A percentile compares a stretch with the other conserved stretches of the same genome.
Evolutionary conservation across 2,329 filamentous ascomycete genomes (phyloP).

Genomic region (Emergomyces orientalis): DNA sequence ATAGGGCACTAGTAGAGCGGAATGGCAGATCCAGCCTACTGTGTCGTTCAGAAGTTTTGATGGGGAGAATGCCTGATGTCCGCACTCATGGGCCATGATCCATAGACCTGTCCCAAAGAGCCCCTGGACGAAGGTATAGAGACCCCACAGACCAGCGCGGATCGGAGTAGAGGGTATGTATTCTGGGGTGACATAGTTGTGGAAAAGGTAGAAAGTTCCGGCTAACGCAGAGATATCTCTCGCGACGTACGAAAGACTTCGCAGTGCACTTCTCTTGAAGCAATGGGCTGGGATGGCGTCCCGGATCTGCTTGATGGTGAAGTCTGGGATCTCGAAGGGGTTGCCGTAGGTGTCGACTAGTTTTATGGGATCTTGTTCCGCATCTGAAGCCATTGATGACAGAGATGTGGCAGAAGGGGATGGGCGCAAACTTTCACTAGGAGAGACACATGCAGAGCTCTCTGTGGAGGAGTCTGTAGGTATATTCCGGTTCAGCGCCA

Average conservation of each 20-base stretch:
- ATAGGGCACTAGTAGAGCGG: conserved; percentile 81
- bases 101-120: conserved; percentile 89
- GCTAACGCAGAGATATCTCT: conserved; percentile 67
- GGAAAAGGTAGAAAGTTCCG: conserved; percentile 73
- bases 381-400: conserved; percentile 72
- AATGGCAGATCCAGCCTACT: conserved; percentile 87
- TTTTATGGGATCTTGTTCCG: conserved; percentile 41
- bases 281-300: conserved; percentile 97
- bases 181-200: conserved; percentile 83
- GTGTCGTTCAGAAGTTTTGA: conserved; percentile 85
- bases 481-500: conserved; percentile 44
- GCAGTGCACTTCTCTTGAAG: conserved; percentile 73
- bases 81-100: conserved; percentile 97
- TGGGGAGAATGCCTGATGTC: conserved; percentile 92
- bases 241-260: conserved; percentile 71
- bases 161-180: conserved; percentile 60
- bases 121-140: conserved; percentile 75
- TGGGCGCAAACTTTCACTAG: conserved; percentile 50
- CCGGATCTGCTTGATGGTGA: conserved; percentile 93
- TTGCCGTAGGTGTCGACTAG: conserved; percentile 91
- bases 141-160: conserved; percentile 56
- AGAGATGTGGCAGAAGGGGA: conserved; percentile 81
- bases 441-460: conserved; percentile 47
- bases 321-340: conserved; percentile 85
- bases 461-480: conserved; percentile 44